Conservation (phyloP, 164 flowering plant genomes). For the Umbellularia californica region DNA sequence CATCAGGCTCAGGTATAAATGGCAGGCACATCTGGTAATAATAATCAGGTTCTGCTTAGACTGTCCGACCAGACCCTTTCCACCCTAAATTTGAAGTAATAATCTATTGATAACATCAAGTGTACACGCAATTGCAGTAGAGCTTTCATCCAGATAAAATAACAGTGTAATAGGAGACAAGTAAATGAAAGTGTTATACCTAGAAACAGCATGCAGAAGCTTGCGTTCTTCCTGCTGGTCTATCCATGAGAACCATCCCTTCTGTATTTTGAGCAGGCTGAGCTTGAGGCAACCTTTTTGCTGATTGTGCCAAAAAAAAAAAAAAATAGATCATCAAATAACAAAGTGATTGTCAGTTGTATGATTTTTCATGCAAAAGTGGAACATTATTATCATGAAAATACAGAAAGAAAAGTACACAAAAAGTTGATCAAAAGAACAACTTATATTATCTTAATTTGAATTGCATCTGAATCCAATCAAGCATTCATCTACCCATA, state of each 20-base stretch:
- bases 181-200: constrained; percentile 3
- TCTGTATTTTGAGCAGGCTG: constrained; percentile 72
- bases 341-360: too few relatives aligned
- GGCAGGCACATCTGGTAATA: not conserved
- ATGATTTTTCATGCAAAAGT: not conserved
- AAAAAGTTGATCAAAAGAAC: too few relatives aligned
- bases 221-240: constrained; percentile 53
- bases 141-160: not conserved
- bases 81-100: not conserved
- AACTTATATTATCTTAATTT: not conserved
- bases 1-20: not conserved
- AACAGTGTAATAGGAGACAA: not conserved
- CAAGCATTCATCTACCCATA: not conserved
- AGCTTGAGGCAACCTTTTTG: constrained; percentile 65
- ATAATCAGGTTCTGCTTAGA: not conserved
- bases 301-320: constrained; percentile 29
- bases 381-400: not conserved
- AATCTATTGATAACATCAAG: not conserved
- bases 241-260: constrained; percentile 73
- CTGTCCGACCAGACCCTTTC: not conserved
- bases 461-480: not conserved
- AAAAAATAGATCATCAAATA: not conserved
- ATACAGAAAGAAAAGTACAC: not conserved
- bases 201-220: constrained; percentile 64
- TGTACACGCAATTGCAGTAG: too few relatives aligned